A percentile compares a stretch with the other conserved stretches of the same genome.
These are phyloP conservation scores for Aspergillus sp. DNA, from an alignment of 2,329 filamentous ascomycete species.

Conservation along the genomic window DNA sequence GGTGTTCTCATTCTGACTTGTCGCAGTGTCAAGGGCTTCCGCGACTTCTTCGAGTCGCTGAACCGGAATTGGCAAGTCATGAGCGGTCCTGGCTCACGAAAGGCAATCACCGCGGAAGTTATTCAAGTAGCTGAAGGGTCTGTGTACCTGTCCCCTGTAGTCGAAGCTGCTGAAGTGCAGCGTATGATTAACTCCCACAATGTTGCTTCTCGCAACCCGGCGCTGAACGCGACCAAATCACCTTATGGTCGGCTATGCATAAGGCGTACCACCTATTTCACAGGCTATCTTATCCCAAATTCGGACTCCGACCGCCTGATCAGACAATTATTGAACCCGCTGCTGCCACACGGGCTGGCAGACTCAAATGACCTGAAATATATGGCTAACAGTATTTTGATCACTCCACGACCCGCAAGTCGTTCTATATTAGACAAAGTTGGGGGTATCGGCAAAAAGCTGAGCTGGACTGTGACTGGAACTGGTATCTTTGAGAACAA, in stretches of 20 bases:
- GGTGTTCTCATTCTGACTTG: conserved; percentile 14
- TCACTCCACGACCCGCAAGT: conserved; percentile 74
- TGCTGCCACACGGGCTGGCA: conserved; percentile 61
- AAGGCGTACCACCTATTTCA: conserved; percentile 86
- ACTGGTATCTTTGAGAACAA: conserved; percentile 73
- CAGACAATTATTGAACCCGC: conserved; percentile 56
- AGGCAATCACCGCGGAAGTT: conserved; percentile 73
- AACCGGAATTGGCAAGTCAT: conserved; percentile 60
- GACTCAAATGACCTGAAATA: conserved; percentile 71
- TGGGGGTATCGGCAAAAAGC: conserved; percentile 79
- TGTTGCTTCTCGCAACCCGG: conserved; percentile 30
- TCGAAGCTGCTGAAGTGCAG: conserved; percentile 81
- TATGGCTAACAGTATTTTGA: conserved; percentile 88
- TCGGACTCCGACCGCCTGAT: conserved; percentile 72
- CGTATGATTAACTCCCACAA: conserved; percentile 90
- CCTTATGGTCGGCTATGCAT: conserved; percentile 62
- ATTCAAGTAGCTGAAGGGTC: conserved; percentile 79
- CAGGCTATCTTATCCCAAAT: conserved; percentile 79
- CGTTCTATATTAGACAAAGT: conserved; percentile 74
- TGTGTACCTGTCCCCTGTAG: conserved; percentile 71
- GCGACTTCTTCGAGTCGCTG: conserved; percentile 77
- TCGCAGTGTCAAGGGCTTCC: conserved; percentile 71
- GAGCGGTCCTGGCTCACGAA: conserved; percentile 51
- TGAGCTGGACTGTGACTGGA: conserved; percentile 80
- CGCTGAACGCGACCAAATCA: conserved; percentile 41